Percentiles rank a stretch among this genome's conserved stretches.
Conservation (phyloP, 306 rosid genomes). For the Cucurbita pepo region DNA sequence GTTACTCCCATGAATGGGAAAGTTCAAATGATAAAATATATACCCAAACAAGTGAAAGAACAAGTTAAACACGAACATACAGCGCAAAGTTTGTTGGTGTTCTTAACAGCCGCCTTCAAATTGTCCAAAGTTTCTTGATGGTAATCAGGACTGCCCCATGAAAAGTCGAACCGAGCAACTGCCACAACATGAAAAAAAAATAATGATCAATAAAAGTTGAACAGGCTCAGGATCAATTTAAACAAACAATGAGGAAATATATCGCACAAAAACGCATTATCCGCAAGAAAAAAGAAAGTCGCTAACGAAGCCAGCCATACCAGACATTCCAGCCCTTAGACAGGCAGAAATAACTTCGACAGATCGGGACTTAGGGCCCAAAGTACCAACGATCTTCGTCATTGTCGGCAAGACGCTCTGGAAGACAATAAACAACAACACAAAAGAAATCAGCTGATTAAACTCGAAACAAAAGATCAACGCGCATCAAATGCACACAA, state of each 20-base stretch:
- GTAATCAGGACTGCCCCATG: conserved; percentile 61
- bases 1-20: no score
- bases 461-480: neutral
- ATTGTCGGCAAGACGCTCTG: conserved; percentile 71
- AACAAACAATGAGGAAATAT: neutral
- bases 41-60: neutral
- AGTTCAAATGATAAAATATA: neutral
- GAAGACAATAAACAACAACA: neutral
- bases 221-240: neutral
- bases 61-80: conserved; percentile 31
- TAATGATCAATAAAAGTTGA: neutral
- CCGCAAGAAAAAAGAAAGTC: neutral
- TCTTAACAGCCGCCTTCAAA: conserved; percentile 65
- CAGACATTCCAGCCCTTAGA: conserved; percentile 90
- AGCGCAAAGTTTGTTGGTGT: conserved; percentile 81
- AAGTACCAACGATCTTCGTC: conserved; percentile 93
- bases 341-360: conserved; percentile 57
- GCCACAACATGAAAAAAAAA: conserved; percentile 14
- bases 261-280: neutral
- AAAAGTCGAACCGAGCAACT: conserved; percentile 87
- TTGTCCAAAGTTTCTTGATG: conserved; percentile 88
- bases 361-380: conserved; percentile 83
- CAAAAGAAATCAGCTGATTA: conserved; percentile 7
- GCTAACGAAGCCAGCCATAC: conserved; percentile 14
- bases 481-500: neutral